Evolutionary conservation across 169 alveolate genomes (phyloP).

Genomic region (Perkinsus olseni): DNA sequence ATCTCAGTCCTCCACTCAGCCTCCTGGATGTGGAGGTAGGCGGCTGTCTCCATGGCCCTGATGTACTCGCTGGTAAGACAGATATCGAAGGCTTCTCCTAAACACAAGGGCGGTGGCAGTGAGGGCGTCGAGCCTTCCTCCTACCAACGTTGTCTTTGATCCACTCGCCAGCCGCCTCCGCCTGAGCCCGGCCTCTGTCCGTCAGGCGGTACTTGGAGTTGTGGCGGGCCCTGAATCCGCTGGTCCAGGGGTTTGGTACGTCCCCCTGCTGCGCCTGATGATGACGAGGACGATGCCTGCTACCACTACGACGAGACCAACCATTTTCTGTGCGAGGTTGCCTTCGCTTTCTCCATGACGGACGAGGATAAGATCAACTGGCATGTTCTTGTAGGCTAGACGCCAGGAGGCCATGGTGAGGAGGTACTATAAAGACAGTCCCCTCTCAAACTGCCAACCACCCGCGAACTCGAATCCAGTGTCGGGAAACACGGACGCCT

Average conservation of each 20-base stretch:
- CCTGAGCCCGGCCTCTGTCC: constrained; percentile 47
- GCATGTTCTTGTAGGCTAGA: constrained; percentile 39
- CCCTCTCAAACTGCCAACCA: background rate
- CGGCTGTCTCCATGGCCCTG: constrained; percentile 55
- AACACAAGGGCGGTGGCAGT: background rate
- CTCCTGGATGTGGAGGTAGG: constrained; percentile 40
- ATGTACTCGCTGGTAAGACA: constrained; percentile 47
- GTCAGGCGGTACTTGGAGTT: constrained; percentile 43
- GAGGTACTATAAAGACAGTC: too few relatives aligned
- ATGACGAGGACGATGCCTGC: background rate
- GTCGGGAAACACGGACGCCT: background rate
- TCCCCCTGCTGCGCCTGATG: constrained; percentile 31
- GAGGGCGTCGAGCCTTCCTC: background rate
- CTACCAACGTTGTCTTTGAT: constrained; percentile 24
- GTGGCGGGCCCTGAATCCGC: constrained; percentile 44
- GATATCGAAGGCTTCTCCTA: constrained; percentile 32
- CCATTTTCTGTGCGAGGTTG: constrained; percentile 38
- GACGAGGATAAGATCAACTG: constrained; percentile 46
- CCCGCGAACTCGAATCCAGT: background rate
- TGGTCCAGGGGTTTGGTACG: constrained; percentile 27
- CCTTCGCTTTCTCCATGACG: constrained; percentile 53
- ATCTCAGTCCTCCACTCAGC: constrained; percentile 33
- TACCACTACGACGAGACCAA: too few relatives aligned
- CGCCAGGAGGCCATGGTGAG: background rate
- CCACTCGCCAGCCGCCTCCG: constrained; percentile 46